phyloP scores from a whole-genome alignment of 768 basidiomycete species.

The Leccinum imitatum region DNA sequence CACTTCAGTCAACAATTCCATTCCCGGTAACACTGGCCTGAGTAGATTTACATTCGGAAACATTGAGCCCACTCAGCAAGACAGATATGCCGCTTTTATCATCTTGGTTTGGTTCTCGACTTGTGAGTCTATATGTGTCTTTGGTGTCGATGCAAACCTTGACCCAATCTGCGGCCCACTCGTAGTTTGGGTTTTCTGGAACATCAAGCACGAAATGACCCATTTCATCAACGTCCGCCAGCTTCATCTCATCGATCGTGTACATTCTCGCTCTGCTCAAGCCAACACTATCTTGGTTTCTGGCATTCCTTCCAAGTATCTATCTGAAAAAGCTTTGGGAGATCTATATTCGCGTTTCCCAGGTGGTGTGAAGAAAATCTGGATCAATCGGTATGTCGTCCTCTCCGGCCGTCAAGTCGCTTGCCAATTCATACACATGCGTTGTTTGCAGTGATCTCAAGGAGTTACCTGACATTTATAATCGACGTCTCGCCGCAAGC shows the following conservation, averaged over 20 bases:
- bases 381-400: slow-evolving; percentile 75
- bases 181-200: slow-evolving; percentile 82
- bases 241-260: slow-evolving; percentile 70
- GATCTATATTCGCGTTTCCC: slow-evolving; percentile 81
- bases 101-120: slow-evolving; percentile 77
- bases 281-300: slow-evolving; percentile 91
- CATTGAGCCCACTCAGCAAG: slow-evolving; percentile 46
- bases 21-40: slow-evolving; percentile 51
- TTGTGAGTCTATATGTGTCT: slow-evolving; percentile 44
- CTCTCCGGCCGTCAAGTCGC: not conserved
- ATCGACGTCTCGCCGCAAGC: slow-evolving; percentile 70
- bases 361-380: slow-evolving; percentile 73
- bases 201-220: slow-evolving; percentile 76
- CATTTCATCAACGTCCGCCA: slow-evolving; percentile 83
- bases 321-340: slow-evolving; percentile 65
- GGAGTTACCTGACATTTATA: slow-evolving; percentile 80
- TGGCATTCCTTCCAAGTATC: slow-evolving; percentile 78
- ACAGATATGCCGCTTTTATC: slow-evolving; percentile 76
- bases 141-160: not conserved
- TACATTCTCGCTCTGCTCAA: slow-evolving; percentile 75
- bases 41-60: slow-evolving; percentile 83
- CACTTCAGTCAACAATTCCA: slow-evolving; percentile 53
- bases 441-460: slow-evolving; percentile 62
- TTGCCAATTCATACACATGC: not conserved
- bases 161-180: not conserved